Conservation (phyloP, 306 rosid genomes). For the Prunus mume region DNA sequence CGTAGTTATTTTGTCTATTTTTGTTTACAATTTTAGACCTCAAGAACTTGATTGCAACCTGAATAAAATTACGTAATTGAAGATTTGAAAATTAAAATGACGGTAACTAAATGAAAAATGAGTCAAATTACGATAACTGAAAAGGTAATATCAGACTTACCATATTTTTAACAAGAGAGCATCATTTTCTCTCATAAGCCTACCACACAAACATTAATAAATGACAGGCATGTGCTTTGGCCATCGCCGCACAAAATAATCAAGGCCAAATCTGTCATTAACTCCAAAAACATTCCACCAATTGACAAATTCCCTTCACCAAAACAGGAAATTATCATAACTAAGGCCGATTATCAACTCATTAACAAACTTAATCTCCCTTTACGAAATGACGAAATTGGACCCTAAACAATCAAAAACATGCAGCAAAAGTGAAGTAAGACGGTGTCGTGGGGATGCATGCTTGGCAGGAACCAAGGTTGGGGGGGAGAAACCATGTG, state of each 20-base stretch:
- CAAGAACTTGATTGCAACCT: too few relatives aligned
- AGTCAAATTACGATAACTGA: too few relatives aligned
- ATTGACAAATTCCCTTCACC: neutral
- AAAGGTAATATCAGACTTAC: fast-evolving
- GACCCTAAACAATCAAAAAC: neutral
- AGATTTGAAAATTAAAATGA: too few relatives aligned
- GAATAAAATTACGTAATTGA: too few relatives aligned
- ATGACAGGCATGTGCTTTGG: conserved; percentile 1
- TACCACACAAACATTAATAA: neutral
- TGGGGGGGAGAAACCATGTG: conserved; percentile 33
- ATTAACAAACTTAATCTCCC: neutral
- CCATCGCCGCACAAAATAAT: too few relatives aligned
- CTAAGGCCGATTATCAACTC: neutral
- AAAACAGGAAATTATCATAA: neutral
- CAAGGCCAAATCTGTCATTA: neutral
- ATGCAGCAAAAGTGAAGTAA: neutral
- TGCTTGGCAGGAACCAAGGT: conserved; percentile 5
- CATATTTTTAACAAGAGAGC: neutral
- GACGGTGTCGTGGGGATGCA: conserved; percentile 16
- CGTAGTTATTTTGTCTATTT: too few relatives aligned
- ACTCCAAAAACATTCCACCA: neutral
- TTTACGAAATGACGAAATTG: neutral
- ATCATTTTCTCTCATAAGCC: neutral
- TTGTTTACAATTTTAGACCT: too few relatives aligned
- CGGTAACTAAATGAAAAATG: fast-evolving